Base-by-base conservation (phyloP, 176 grass and related monocot genomes). In the Poa annua region DNA sequence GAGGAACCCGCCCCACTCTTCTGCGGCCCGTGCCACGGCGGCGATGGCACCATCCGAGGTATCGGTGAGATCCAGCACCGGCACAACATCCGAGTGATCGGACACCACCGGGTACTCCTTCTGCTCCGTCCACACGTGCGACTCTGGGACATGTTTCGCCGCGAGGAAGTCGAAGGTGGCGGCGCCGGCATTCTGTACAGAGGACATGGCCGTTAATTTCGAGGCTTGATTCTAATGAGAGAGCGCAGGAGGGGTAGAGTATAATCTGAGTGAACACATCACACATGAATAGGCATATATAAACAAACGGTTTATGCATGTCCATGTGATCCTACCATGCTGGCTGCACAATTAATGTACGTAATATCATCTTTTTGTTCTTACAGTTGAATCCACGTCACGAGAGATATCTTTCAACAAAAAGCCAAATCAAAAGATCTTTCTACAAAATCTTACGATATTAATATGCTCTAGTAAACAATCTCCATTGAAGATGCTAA, bases 1-100 rank as follows among this genome's bases (percentile, higher is more conserved):
- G 20, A 87, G 85, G 82, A 94, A 97, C n/a, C 66, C 83, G 16
- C 89, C 89, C 94, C 94, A 94, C 41, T 93, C 68, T 63, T 91
- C 79, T 7, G 87, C 90, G 16, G 91, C 94, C 19, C 52, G 53
- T 36, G n/a, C 89, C 50, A 11, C 67, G 33, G 21, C 81, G 11
- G 39, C 5, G 39, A 76, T 39, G 11, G 85, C n/a, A 0, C 67
- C 29, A 52, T 35, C 47, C 25, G 3, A 19, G 9, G 0, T 24
- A 41, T n/a, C 57, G 29, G 49, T 8, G 63, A 97, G 44, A 76
- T 92, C 89, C 48, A 97, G 81, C 25, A 92, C 85, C 22, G 89
- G 94, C 12, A 94, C 76, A 9, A 53, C 52, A 53, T 72, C 78
- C 29, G 13, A 29, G 6, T 25, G 39, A 41, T 41, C 10, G n/a